Percentiles rank a stretch among this genome's conserved stretches.
These are phyloP conservation scores for Friedmanniomyces simplex DNA, from an alignment of 495 filamentous ascomycete species.

Conservation along the genomic window DNA sequence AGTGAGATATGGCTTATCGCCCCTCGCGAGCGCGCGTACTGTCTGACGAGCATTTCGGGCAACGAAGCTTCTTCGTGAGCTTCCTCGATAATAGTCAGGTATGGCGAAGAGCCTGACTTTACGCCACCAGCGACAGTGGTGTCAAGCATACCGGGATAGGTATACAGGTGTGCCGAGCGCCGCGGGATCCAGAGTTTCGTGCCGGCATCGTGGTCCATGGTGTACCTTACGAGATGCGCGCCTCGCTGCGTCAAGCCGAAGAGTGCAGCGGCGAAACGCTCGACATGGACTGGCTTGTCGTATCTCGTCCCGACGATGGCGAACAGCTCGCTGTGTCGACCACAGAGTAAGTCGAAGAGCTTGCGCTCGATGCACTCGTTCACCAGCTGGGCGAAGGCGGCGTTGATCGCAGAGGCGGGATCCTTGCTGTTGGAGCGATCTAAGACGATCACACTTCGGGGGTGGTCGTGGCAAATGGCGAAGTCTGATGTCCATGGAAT, in stretches of 20 bases:
- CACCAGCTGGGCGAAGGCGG: conserved; percentile 32
- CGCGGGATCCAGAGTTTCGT: conserved; percentile 44
- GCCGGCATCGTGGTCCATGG: conserved; percentile 14
- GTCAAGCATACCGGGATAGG: conserved; percentile 46
- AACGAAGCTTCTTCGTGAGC: conserved; percentile 46
- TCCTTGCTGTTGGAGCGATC: conserved; percentile 24
- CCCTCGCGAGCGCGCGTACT: conserved; percentile 24
- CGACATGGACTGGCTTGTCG: conserved; percentile 32
- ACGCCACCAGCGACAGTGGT: conserved; percentile 47
- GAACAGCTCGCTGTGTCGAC: conserved; percentile 39
- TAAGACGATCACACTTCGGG: conserved; percentile 30
- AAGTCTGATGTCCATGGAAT: conserved; percentile 39
- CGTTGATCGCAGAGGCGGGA: conserved; percentile 15
- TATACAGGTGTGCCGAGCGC: conserved; percentile 37
- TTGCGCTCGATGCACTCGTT: conserved; percentile 28
- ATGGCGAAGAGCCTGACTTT: conserved; percentile 32
- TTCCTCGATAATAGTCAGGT: conserved; percentile 44
- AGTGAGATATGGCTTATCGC: conserved; percentile 35
- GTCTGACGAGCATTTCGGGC: conserved; percentile 23
- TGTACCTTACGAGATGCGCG: conserved; percentile 43
- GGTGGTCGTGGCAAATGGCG: conserved; percentile 24
- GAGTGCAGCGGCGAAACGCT: conserved; percentile 38
- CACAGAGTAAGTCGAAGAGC: conserved; percentile 32
- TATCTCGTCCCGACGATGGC: conserved; percentile 35
- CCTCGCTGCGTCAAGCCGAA: conserved; percentile 43